These are phyloP conservation scores for Sporisorium exsertum DNA, from an alignment of 1,284 basidiomycete genomes.

Conservation along the genomic window DNA sequence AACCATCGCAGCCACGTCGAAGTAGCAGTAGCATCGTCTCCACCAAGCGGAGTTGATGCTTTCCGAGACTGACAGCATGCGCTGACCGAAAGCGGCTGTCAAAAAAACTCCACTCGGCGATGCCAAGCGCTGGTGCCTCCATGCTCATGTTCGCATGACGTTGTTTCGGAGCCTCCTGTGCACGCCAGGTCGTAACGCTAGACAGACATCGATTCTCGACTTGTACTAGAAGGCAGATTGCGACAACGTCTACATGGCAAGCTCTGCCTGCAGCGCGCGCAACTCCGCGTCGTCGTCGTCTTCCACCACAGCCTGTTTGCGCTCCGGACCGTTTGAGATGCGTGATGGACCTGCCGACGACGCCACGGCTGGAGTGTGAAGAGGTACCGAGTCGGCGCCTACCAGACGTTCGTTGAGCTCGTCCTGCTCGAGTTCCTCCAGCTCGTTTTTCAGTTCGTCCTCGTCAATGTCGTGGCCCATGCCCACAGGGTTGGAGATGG, in stretches of 20 bases:
- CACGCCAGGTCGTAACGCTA: background rate
- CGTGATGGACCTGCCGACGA: slow-evolving; percentile 51
- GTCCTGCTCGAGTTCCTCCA: slow-evolving; percentile 91
- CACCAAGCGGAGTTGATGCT: background rate
- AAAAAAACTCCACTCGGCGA: background rate
- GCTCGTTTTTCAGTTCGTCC: slow-evolving; percentile 85
- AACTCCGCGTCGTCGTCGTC: slow-evolving; percentile 95
- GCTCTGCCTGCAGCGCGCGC: slow-evolving; percentile 86
- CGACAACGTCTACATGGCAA: slow-evolving; percentile 59
- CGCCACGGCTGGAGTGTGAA: slow-evolving; percentile 76
- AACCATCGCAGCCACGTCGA: background rate
- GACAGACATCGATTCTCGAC: background rate
- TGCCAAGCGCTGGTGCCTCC: background rate
- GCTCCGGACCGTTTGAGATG: slow-evolving; percentile 60
- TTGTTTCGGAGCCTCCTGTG: background rate
- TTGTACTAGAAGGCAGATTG: background rate
- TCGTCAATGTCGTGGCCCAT: slow-evolving; percentile 79
- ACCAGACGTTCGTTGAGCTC: slow-evolving; percentile 87
- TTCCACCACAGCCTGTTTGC: slow-evolving; percentile 76
- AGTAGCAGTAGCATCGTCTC: background rate
- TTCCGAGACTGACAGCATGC: background rate
- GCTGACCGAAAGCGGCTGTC: background rate
- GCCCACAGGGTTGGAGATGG: slow-evolving; percentile 84
- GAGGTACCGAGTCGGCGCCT: slow-evolving; percentile 89
- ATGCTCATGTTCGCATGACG: background rate